phyloP scores from a whole-genome alignment of 202 grass and related monocot species.

The Schoenoplectus triqueter region DNA sequence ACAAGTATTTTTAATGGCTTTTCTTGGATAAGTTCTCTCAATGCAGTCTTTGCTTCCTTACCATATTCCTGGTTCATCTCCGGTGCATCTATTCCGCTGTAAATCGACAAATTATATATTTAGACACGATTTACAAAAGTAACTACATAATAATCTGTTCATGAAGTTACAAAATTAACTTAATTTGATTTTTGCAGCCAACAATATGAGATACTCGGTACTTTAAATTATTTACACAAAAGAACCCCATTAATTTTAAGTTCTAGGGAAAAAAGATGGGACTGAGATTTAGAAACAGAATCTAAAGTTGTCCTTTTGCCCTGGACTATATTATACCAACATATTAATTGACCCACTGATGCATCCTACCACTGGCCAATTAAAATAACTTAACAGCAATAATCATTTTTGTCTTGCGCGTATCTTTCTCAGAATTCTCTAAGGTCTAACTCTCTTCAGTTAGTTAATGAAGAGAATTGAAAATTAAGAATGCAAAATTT shows the following conservation, averaged over 20 bases:
- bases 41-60: conserved; percentile 51
- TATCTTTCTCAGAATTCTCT: not conserved
- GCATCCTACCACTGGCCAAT: not conserved
- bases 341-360: not conserved
- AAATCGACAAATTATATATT: conserved; percentile 12
- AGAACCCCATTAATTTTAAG: not conserved
- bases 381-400: not conserved
- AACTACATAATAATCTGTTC: conserved; percentile 9
- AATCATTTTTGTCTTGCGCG: not conserved
- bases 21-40: conserved; percentile 58
- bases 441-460: not conserved
- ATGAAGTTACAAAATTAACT: conserved; percentile 5
- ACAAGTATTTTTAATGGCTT: conserved; percentile 52
- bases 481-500: not conserved
- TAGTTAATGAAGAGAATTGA: not conserved
- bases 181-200: not conserved
- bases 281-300: not conserved
- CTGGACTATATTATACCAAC: not conserved
- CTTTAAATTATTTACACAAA: not conserved
- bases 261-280: not conserved
- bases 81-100: conserved; percentile 77
- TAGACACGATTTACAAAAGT: not conserved
- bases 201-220: not conserved
- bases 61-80: conserved; percentile 55
- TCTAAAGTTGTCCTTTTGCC: not conserved